Evolutionary conservation across 2,329 filamentous ascomycete genomes (phyloP), one percentile per base, ranked within the genome.

Genomic region (Salinomyces thailandicus): DNA sequence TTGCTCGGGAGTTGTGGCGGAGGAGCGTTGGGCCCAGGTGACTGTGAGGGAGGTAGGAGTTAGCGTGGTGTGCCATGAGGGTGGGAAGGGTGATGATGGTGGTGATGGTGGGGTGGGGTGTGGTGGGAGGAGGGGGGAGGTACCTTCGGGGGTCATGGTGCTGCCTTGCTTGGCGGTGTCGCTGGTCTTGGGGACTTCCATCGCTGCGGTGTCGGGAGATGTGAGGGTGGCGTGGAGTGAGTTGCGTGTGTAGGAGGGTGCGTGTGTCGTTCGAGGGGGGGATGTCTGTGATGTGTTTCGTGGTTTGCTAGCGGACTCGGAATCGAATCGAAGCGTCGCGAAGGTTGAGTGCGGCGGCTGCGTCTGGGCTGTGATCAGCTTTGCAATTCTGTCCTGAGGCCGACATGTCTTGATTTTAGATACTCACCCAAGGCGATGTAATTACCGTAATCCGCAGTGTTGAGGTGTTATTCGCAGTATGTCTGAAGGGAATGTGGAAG

Each of bases 11-110:
- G 95, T 87, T 50, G 71, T 70, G 52, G 64, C 69, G 58, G 80
- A 91, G 31, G 89, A 96, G 72, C 91, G 87, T 72, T 98, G 91
- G 49, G 91, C 89, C 91, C 91, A 98, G 65, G 86, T 82, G 54
- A 98, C 91, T 96, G 56, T 41, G 3, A 11, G 18, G 3, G 16
- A 17, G 18, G 5, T 31, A 29, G 4, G 18, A 3, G 15, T 34
- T 9, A 18, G 31, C 28, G 28, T 11, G 28, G n/a, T 12, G 15
- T 2, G 28, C 28, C 9, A 31, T 31, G 2, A 8, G 14, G 2
- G 3, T 13, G 28, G 9, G 22, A 26, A n/a, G 8, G 22, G 22
- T 8, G 8, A 26, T 8, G 8, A n/a, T n/a, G n/a, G n/a, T 26
- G 22, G 22, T 26, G 22, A 26, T 30, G 11, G 7, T 30, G 7